Conservation (phyloP, 306 rosid genomes). For the Quercus robur region DNA sequence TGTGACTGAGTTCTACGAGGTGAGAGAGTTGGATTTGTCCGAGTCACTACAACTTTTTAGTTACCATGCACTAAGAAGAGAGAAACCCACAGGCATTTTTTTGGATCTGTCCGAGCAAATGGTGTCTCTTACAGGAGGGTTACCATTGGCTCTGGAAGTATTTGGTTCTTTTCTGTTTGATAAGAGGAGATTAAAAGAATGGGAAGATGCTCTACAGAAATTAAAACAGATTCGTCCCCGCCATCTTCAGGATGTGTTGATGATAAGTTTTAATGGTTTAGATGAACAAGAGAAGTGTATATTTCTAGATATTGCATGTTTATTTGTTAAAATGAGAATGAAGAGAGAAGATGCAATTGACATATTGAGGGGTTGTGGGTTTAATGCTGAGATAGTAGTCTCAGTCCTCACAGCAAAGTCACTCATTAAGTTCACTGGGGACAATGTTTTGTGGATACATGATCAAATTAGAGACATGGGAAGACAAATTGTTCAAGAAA, state of each 20-base stretch:
- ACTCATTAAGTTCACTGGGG: conserved; percentile 34
- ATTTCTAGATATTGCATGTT: conserved; percentile 58
- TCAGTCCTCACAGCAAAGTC: conserved; percentile 39
- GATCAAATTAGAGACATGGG: conserved; percentile 72
- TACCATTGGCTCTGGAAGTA: conserved; percentile 63
- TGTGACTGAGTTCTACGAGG: conserved; percentile 33
- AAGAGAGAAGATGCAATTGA: conserved; percentile 43
- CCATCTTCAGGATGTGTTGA: conserved; percentile 44
- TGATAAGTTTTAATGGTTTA: conserved; percentile 45
- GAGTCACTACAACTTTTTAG: conserved; percentile 52
- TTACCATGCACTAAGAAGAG: conserved; percentile 49
- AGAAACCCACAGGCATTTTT: conserved; percentile 16
- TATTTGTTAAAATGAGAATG: conserved; percentile 42
- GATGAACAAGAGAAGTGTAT: conserved; percentile 41
- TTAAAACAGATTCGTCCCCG: conserved; percentile 28
- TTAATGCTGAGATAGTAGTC: conserved; percentile 39
- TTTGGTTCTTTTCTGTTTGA: conserved; percentile 47
- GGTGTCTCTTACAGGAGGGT: conserved; percentile 40
- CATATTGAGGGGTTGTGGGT: conserved; percentile 39
- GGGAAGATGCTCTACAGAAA: conserved; percentile 42
- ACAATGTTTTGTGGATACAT: conserved; percentile 44
- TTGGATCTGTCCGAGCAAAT: conserved; percentile 24
- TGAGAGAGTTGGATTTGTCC: conserved; percentile 26
- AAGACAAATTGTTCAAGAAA: conserved; percentile 40
- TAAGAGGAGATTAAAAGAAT: conserved; percentile 31